phyloP scores from a whole-genome alignment of 2,329 filamentous ascomycete species.

The Beauveria scarabaeidicola region DNA sequence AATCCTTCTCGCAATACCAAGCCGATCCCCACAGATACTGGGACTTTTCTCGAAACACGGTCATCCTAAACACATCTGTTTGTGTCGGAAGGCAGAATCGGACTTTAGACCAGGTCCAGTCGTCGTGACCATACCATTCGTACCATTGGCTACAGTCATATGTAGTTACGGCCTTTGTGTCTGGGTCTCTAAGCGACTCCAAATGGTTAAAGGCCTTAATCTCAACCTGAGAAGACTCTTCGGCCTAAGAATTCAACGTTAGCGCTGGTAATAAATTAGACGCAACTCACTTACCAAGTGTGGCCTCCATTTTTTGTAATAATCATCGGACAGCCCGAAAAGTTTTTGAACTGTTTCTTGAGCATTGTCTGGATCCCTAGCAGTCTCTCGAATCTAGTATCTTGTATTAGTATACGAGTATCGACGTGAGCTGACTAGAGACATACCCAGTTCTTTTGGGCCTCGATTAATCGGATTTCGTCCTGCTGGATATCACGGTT shows the following conservation, averaged over 20 bases:
- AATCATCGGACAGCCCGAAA: not conserved
- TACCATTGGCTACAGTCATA: not conserved
- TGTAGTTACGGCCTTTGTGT: not conserved
- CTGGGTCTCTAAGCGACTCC: not conserved
- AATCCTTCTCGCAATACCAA: not conserved
- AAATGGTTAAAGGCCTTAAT: not conserved
- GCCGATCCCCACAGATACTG: not conserved
- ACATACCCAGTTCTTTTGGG: not conserved
- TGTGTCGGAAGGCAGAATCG: not conserved
- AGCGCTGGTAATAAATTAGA: not conserved
- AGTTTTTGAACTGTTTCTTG: not conserved
- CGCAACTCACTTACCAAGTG: not conserved
- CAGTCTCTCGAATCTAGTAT: not conserved
- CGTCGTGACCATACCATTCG: not conserved
- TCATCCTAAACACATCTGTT: not conserved
- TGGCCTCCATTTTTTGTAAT: not conserved
- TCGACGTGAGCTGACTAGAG: not conserved
- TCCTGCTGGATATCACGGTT: not conserved
- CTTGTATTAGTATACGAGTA: not conserved
- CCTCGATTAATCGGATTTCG: not conserved
- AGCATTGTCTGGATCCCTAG: not conserved
- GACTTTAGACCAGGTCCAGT: not conserved
- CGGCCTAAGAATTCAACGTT: not conserved
- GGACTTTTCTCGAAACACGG: not conserved
- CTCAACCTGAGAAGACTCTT: not conserved